Conservation (phyloP, 1,284 basidiomycete genomes). For the Melampsora americana region DNA sequence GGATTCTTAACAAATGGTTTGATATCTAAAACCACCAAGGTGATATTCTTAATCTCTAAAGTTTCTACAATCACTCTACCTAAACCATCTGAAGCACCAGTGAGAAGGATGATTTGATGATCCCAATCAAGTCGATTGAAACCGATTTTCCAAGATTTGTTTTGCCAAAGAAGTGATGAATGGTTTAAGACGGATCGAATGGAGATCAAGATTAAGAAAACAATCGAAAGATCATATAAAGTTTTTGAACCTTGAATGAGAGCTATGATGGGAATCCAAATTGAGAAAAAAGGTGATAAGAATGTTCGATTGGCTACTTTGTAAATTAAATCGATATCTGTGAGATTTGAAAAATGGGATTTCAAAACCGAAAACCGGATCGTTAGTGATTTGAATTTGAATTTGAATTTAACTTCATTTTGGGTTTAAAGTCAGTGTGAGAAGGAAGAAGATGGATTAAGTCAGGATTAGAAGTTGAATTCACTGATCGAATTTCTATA, state of each 20-base stretch:
- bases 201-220: conserved; percentile 5
- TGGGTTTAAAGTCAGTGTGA: too few species aligned
- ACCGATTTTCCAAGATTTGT: background rate
- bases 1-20: background rate
- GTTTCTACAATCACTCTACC: conserved; percentile 31
- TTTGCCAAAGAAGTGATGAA: conserved; percentile 24
- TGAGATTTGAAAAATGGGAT: too few species aligned
- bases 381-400: too few species aligned
- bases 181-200: background rate
- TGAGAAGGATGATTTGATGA: conserved; percentile 23
- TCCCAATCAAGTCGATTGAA: conserved; percentile 17
- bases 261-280: conserved; percentile 37
- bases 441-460: too few species aligned
- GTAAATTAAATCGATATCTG: conserved; percentile 28
- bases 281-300: conserved; percentile 22
- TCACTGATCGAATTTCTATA: too few species aligned
- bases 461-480: too few species aligned
- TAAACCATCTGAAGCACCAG: conserved; percentile 24
- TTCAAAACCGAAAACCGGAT: background rate
- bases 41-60: conserved; percentile 12
- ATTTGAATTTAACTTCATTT: too few species aligned
- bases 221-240: background rate
- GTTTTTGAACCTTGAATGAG: too few species aligned
- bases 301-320: conserved; percentile 13
- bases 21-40: conserved; percentile 23